Conservation (phyloP, 148 eudicot genomes). For the Cornus kousa region DNA sequence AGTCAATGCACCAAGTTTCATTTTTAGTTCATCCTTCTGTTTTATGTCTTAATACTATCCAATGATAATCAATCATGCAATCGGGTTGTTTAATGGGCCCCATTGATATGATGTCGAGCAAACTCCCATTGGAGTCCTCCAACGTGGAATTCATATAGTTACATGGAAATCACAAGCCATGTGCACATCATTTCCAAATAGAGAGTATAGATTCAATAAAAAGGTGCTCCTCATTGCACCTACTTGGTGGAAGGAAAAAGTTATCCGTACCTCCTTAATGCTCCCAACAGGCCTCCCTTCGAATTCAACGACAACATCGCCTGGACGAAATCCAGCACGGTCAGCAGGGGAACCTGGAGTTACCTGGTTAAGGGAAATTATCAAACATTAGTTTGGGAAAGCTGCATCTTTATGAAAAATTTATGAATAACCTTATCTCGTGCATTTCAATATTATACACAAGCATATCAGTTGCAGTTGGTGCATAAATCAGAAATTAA, state of each 20-base stretch:
- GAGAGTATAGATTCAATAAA: no score
- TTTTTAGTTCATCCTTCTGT: neutral
- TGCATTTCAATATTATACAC: neutral
- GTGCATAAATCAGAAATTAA: neutral
- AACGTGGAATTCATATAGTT: no score
- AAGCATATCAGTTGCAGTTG: neutral
- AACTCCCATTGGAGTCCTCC: no score
- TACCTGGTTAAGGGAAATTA: conserved; percentile 44
- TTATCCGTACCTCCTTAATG: conserved; percentile 69
- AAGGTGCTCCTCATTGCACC: neutral
- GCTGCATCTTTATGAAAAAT: neutral
- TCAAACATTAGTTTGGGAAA: neutral
- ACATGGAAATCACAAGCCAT: neutral
- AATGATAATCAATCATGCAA: no score
- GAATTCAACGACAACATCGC: conserved; percentile 73
- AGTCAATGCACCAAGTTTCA: neutral
- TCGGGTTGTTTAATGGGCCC: neutral
- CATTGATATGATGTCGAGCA: no score
- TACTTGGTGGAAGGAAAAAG: neutral
- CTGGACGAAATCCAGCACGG: conserved; percentile 81
- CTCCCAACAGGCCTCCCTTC: conserved; percentile 62
- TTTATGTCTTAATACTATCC: neutral
- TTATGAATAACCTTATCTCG: neutral
- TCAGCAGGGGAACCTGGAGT: conserved; percentile 92
- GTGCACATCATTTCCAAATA: no score